Evolutionary conservation across 768 basidiomycete species (phyloP).

Genomic region (Termitomyces sp.): DNA sequence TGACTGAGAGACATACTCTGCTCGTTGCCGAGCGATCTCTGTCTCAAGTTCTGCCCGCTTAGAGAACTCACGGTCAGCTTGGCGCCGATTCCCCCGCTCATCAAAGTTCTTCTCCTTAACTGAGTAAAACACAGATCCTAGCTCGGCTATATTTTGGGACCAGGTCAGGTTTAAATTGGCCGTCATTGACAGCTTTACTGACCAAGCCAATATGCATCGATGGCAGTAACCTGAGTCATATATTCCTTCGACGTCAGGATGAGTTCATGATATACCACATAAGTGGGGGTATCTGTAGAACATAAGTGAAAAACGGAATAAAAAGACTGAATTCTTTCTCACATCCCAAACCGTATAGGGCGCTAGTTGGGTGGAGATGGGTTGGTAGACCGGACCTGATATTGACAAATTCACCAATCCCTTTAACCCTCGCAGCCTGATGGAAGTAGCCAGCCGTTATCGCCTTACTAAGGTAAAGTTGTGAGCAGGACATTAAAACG

Average conservation of each 20-base stretch:
- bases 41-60: constrained; percentile 88
- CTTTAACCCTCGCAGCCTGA: constrained; percentile 96
- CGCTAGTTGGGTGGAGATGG: constrained; percentile 94
- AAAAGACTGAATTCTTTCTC: constrained; percentile 22
- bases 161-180: background rate
- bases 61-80: constrained; percentile 86
- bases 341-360: constrained; percentile 95
- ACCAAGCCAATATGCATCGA: constrained; percentile 98
- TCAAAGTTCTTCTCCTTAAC: constrained; percentile 98
- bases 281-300: constrained; percentile 81
- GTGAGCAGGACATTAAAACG: background rate
- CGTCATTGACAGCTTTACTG: constrained; percentile 15
- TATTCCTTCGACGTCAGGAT: constrained; percentile 95
- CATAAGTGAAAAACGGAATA: constrained; percentile 8
- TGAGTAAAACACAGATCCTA: constrained; percentile 95
- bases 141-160: constrained; percentile 54
- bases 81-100: constrained; percentile 69
- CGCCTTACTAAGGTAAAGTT: constrained; percentile 61
- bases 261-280: constrained; percentile 95
- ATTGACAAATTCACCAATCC: constrained; percentile 98
- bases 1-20: constrained; percentile 46
- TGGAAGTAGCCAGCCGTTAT: constrained; percentile 99
- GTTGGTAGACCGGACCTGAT: constrained; percentile 92
- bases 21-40: constrained; percentile 81
- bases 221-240: constrained; percentile 98